A percentile compares a stretch with the other conserved stretches of the same genome.
These are phyloP conservation scores for Trametes polyzona DNA, from an alignment of 1,284 basidiomycete species.

Conservation along the genomic window DNA sequence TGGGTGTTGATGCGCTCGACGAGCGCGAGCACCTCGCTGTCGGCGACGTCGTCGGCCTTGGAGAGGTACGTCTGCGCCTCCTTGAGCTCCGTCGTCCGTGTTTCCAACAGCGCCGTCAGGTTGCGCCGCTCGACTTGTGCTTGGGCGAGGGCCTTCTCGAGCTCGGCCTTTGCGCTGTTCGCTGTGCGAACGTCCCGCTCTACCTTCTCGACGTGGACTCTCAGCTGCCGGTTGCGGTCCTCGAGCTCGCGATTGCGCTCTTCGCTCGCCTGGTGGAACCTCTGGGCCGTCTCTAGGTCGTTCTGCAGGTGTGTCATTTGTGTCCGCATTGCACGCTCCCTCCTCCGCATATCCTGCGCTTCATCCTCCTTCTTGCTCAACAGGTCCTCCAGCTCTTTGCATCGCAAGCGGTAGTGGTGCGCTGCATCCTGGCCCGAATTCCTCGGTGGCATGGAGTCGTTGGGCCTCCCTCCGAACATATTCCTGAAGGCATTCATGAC, in stretches of 20 bases:
- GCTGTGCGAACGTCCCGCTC: slow-evolving; percentile 3
- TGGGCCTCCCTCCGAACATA: too few species aligned
- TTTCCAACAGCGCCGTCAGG: slow-evolving; percentile 38
- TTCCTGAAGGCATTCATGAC: too few species aligned
- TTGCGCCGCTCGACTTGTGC: slow-evolving; percentile 14
- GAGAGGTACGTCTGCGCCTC: slow-evolving; percentile 50
- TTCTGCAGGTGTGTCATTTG: neutral
- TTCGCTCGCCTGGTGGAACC: neutral
- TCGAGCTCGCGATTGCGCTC: neutral
- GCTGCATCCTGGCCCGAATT: too few species aligned
- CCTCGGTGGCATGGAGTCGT: too few species aligned
- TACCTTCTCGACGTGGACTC: neutral
- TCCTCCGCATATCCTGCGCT: neutral
- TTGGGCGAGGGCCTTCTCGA: slow-evolving; percentile 9
- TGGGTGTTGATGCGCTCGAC: slow-evolving; percentile 52
- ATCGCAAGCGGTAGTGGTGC: neutral
- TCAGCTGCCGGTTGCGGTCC: neutral
- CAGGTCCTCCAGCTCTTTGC: neutral
- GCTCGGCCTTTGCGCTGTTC: slow-evolving; percentile 1
- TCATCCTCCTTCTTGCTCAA: neutral
- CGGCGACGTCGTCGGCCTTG: slow-evolving; percentile 49
- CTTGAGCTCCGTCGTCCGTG: slow-evolving; percentile 48
- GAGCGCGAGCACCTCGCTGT: slow-evolving; percentile 49
- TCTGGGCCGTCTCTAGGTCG: neutral
- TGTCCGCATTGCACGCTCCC: neutral